Percentiles rank a stretch among this genome's conserved stretches.
Conservation (phyloP, 495 filamentous ascomycete species). For the Penicillium soppii region DNA sequence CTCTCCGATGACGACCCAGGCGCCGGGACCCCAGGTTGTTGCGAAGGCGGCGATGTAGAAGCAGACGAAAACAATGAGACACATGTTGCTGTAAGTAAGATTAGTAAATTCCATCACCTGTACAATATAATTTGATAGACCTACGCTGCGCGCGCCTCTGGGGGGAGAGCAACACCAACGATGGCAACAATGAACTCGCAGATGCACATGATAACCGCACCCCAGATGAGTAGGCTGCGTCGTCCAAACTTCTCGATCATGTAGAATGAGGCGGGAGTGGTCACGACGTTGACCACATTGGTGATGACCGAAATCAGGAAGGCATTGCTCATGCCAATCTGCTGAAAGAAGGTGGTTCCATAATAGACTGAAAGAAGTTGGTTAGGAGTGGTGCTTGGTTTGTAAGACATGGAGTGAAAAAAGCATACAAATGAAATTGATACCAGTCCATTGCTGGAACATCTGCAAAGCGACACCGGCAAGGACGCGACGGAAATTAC, state of each 20-base stretch:
- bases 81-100: background rate
- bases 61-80: constrained; percentile 67
- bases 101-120: background rate
- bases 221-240: constrained; percentile 69
- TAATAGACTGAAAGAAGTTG: constrained; percentile 59
- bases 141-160: constrained; percentile 26
- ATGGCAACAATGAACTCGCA: constrained; percentile 62
- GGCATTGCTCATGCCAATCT: constrained; percentile 59
- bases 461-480: constrained; percentile 68
- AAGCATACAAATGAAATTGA: constrained; percentile 66
- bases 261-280: constrained; percentile 68
- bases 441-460: constrained; percentile 75
- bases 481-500: constrained; percentile 64
- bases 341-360: constrained; percentile 66
- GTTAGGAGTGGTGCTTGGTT: constrained; percentile 30
- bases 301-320: constrained; percentile 68
- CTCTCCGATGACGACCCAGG: constrained; percentile 77
- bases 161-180: constrained; percentile 47
- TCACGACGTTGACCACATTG: constrained; percentile 64
- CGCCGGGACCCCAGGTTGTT: constrained; percentile 71
- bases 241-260: constrained; percentile 74
- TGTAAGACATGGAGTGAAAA: constrained; percentile 30
- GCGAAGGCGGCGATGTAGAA: constrained; percentile 86
- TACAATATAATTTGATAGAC: background rate
- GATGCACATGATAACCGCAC: constrained; percentile 60